These are phyloP conservation scores for Backusella macrospora DNA, from an alignment of 192 early-diverging fungal species.

Conservation along the genomic window DNA sequence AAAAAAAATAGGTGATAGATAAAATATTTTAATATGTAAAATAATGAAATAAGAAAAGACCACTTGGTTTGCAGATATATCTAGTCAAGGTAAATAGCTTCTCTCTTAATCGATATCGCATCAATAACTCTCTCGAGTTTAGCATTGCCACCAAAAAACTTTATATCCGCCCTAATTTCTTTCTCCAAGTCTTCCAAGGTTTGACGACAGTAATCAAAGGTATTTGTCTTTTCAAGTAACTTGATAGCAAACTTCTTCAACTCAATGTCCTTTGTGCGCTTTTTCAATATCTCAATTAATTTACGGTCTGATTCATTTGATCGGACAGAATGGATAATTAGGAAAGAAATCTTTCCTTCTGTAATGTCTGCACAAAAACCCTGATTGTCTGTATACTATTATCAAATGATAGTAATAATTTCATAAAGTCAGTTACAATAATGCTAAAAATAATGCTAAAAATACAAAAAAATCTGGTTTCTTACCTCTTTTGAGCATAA, in stretches of 20 bases:
- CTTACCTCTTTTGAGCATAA: slow-evolving; percentile 76
- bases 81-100: background rate
- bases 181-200: slow-evolving; percentile 68
- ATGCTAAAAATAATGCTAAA: background rate
- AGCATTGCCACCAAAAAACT: slow-evolving; percentile 76
- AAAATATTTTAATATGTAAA: too few species aligned
- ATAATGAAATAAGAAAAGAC: too few species aligned
- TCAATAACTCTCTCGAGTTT: slow-evolving; percentile 65
- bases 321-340: slow-evolving; percentile 86
- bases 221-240: slow-evolving; percentile 73
- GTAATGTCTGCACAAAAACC: slow-evolving; percentile 98
- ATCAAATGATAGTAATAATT: background rate
- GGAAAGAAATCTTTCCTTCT: slow-evolving; percentile 98
- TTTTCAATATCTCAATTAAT: slow-evolving; percentile 86
- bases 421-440: background rate
- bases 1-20: too few species aligned
- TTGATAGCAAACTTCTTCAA: slow-evolving; percentile 87
- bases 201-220: slow-evolving; percentile 79
- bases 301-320: slow-evolving; percentile 58
- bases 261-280: slow-evolving; percentile 76
- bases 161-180: slow-evolving; percentile 64
- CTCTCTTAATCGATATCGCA: background rate
- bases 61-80: too few species aligned
- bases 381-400: slow-evolving; percentile 87
- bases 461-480: background rate